Evolutionary conservation across 225 moss, liverwort and hornwort species (phyloP).

Genomic region (Sphagnum contortum): DNA sequence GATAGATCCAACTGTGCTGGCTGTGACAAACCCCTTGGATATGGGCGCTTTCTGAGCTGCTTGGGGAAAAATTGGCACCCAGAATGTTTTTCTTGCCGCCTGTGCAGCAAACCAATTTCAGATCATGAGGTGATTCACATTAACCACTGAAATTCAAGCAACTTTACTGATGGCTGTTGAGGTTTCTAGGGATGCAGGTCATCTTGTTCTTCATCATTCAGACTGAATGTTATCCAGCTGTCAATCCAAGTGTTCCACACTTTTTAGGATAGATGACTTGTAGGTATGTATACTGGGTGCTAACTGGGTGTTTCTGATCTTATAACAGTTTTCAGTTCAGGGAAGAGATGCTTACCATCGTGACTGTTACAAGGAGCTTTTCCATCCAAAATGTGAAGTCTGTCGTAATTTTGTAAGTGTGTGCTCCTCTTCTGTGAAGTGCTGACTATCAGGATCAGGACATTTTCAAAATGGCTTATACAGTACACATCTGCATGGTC

Average conservation of each 20-base stretch:
- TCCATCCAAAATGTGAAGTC: slow-evolving; percentile 91
- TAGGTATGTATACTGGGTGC: too few relatives aligned
- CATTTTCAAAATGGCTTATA: background rate
- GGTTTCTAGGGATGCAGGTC: too few relatives aligned
- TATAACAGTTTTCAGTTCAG: slow-evolving; percentile 71
- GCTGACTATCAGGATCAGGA: background rate
- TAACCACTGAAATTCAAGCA: too few relatives aligned
- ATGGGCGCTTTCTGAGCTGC: slow-evolving; percentile 80
- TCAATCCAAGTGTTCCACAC: too few relatives aligned
- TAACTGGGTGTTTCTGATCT: too few relatives aligned
- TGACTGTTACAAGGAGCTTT: slow-evolving; percentile 67
- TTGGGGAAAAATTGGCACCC: slow-evolving; percentile 82
- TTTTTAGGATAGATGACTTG: too few relatives aligned
- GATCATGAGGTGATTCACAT: slow-evolving; percentile 51
- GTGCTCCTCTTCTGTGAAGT: too few relatives aligned
- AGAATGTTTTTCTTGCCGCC: slow-evolving; percentile 67
- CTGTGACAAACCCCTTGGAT: slow-evolving; percentile 57
- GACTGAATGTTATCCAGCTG: too few relatives aligned
- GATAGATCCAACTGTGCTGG: slow-evolving; percentile 25
- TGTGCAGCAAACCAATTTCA: slow-evolving; percentile 65
- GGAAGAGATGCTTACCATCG: slow-evolving; percentile 66
- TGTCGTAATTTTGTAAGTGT: slow-evolving; percentile 63
- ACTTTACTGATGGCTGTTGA: too few relatives aligned
- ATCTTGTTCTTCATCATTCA: too few relatives aligned
- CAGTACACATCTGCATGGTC: background rate